phyloP scores from a whole-genome alignment of 305 asterid genomes.

The Rubia occidens region DNA sequence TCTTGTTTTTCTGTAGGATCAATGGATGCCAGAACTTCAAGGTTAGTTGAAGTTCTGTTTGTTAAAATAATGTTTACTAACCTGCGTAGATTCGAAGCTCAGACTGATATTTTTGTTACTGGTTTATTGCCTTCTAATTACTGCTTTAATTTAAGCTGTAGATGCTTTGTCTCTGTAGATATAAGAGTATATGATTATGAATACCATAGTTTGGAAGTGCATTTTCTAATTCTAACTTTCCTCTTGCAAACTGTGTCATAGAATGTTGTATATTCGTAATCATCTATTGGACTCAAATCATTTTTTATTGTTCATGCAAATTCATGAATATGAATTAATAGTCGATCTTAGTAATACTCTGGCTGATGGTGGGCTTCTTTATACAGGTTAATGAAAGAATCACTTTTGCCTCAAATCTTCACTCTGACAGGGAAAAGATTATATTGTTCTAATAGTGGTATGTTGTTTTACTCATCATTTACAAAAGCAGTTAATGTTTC shows the following conservation, averaged over 20 bases:
- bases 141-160: background rate
- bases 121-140: background rate
- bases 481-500: background rate
- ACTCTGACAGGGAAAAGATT: slow-evolving; percentile 41
- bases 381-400: slow-evolving; percentile 41
- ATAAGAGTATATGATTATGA: background rate
- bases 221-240: background rate
- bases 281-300: background rate
- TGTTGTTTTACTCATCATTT: background rate
- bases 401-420: slow-evolving; percentile 26
- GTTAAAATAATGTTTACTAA: background rate
- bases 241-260: background rate
- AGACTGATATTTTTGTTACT: background rate
- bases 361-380: background rate
- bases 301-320: background rate
- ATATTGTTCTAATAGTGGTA: slow-evolving; percentile 58
- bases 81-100: background rate
- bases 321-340: background rate
- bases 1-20: slow-evolving; percentile 36
- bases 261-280: background rate
- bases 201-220: slow-evolving; percentile 1
- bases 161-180: background rate
- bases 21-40: slow-evolving; percentile 27
- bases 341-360: background rate
- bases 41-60: slow-evolving; percentile 34